Evolutionary conservation across 257 asterid species (phyloP).

Genomic region (Thymus mandschuricus): DNA sequence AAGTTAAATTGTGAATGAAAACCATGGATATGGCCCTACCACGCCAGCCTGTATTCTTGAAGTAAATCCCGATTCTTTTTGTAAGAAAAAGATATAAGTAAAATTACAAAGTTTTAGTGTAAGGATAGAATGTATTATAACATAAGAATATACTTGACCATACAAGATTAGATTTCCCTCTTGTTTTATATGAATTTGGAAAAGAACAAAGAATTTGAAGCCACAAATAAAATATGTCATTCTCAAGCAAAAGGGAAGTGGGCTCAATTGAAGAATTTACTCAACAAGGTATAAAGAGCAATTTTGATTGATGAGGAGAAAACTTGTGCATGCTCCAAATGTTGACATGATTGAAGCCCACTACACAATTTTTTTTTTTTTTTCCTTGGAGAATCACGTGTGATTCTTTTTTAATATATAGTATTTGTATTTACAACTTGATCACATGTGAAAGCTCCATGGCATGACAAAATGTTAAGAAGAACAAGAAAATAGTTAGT

Average conservation of each 20-base stretch:
- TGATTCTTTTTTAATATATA: not conserved
- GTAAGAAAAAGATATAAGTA: not conserved
- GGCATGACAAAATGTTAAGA: slow-evolving; percentile 14
- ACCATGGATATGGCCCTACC: too few species aligned
- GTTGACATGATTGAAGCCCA: slow-evolving; percentile 31
- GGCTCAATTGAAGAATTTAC: slow-evolving; percentile 31
- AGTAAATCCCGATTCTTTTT: too few species aligned
- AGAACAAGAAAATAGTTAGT: slow-evolving; percentile 18
- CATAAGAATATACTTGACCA: not conserved
- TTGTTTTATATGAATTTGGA: not conserved
- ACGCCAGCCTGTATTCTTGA: too few species aligned
- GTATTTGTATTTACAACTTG: not conserved
- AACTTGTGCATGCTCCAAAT: slow-evolving; percentile 27
- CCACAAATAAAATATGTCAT: slow-evolving; percentile 7
- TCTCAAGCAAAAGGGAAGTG: slow-evolving; percentile 21
- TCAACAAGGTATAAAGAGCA: slow-evolving; percentile 21
- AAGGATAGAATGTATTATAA: not conserved
- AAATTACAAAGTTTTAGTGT: not conserved
- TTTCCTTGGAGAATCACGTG: slow-evolving; percentile 25
- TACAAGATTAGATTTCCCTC: not conserved
- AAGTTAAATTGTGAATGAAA: too few species aligned
- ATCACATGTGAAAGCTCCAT: slow-evolving; percentile 24
- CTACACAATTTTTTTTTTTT: slow-evolving; percentile 15
- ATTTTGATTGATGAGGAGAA: slow-evolving; percentile 33
- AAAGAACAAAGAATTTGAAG: not conserved